Percentiles rank a stretch among this genome's conserved stretches.
Conservation (phyloP, 2,329 filamentous ascomycete genomes). For the Fusarium nisikadoi region DNA sequence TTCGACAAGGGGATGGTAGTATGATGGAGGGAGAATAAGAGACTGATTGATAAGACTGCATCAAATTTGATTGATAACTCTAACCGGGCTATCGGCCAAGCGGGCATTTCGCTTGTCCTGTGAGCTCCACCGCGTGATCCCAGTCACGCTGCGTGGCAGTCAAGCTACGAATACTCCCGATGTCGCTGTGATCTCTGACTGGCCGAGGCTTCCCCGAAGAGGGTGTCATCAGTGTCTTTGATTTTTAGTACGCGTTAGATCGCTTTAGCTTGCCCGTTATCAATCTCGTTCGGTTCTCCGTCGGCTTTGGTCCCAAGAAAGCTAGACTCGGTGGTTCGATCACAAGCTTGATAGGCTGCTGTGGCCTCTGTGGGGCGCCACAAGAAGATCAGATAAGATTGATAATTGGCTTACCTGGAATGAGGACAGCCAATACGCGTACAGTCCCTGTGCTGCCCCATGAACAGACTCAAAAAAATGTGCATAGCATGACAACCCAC, state of each 20-base stretch:
- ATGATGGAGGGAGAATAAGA: not conserved
- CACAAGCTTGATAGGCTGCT: not conserved
- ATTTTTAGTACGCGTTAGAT: not conserved
- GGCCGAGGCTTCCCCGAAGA: not conserved
- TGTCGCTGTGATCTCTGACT: not conserved
- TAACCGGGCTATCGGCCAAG: not conserved
- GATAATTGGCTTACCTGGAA: not conserved
- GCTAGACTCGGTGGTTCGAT: not conserved
- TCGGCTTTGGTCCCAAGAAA: not conserved
- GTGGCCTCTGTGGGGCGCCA: rapidly evolving
- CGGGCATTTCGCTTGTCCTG: not conserved
- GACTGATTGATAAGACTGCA: not conserved
- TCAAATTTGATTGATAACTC: not conserved
- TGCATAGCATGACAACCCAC: not conserved
- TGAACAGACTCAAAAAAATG: too few relatives aligned
- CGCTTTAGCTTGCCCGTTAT: not conserved
- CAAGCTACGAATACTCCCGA: not conserved
- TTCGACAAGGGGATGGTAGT: not conserved
- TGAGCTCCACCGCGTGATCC: not conserved
- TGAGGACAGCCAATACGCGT: not conserved
- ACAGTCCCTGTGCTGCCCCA: not conserved
- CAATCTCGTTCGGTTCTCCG: not conserved
- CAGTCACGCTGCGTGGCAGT: not conserved
- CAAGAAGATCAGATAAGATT: not conserved
- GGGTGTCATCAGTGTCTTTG: not conserved